Base-by-base conservation (phyloP, 495 filamentous ascomycete genomes). In the Neurospora sp. region DNA sequence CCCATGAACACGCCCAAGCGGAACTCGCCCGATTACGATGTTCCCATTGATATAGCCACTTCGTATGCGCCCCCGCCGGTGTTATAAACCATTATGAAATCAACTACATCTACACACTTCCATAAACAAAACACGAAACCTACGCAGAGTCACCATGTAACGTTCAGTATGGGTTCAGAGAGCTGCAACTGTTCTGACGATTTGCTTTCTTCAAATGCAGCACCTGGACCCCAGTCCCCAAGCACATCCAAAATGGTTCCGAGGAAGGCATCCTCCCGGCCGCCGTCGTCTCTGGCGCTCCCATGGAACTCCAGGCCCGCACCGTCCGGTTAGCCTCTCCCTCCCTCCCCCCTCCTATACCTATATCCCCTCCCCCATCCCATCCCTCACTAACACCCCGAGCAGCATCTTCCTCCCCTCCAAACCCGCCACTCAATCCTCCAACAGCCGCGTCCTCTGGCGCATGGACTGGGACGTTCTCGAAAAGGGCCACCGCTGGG, bases 381-480 rank as follows among this genome's bases (percentile, higher is more conserved):
- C 4, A 9, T 20, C 16, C 3, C 14, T 42, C 20, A 71, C 68
- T n/a, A 18, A 71, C 41, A 20, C 22, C 35, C 70, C 76, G 35
- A 37, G 5, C 35, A 97, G 94, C 69, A 99, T 99, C 82, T 98
- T 90, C 85, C 88, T 90, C 76, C 93, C 93, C 20, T 80, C 93
- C 70, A 99, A 99, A 82, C 87, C 96, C 39, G 94, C 96, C 48
- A 97, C 95, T 11, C 96, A 99, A 80, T 98, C 94, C 39, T 95
- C 95, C 78, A 88, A 87, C 73, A 94, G 91, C 89, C 90, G 92
- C 75, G 82, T 86, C 71, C 89, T 92, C 76, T 99, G 96, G 96
- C 92, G 92, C 48, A 97, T 99, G 94, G 96, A 99, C 81, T 99
- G 96, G 96, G 96, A 99, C 83, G 87, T 95, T 59, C 83, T 97